Evolutionary conservation across 1,284 basidiomycete genomes (phyloP).

Genomic region (Puccinia novopanici): DNA sequence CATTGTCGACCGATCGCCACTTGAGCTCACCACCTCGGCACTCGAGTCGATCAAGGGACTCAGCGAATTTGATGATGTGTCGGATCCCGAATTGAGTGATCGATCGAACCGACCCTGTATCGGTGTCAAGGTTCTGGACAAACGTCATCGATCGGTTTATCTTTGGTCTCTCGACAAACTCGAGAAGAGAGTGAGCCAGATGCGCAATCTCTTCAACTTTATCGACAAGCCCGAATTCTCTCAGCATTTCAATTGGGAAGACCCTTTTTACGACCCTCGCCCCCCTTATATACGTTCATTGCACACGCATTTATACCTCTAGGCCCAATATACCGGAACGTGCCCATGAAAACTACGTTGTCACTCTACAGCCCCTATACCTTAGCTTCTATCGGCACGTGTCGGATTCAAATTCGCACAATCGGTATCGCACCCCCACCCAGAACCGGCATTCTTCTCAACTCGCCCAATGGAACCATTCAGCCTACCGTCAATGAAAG

Average conservation of each 20-base stretch:
- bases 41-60: slow-evolving; percentile 83
- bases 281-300: slow-evolving; percentile 85
- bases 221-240: slow-evolving; percentile 85
- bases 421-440: slow-evolving; percentile 57
- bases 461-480: slow-evolving; percentile 69
- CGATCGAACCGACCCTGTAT: slow-evolving; percentile 70
- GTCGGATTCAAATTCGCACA: slow-evolving; percentile 74
- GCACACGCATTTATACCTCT: slow-evolving; percentile 83
- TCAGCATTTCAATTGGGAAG: slow-evolving; percentile 86
- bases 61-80: slow-evolving; percentile 89
- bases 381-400: slow-evolving; percentile 87
- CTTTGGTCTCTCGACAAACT: slow-evolving; percentile 87
- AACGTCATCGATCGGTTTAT: slow-evolving; percentile 79
- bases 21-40: slow-evolving; percentile 77
- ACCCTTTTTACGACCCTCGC: slow-evolving; percentile 85
- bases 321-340: slow-evolving; percentile 73
- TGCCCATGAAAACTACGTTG: slow-evolving; percentile 73
- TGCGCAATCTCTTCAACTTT: slow-evolving; percentile 90
- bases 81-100: slow-evolving; percentile 66
- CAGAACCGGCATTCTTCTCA: slow-evolving; percentile 53
- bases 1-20: slow-evolving; percentile 76
- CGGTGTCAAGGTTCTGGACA: slow-evolving; percentile 86
- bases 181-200: slow-evolving; percentile 82
- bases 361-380: slow-evolving; percentile 91
- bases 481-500: slow-evolving; percentile 70